Conservation (phyloP, 768 basidiomycete genomes). For the Austroboletus eburneus region DNA sequence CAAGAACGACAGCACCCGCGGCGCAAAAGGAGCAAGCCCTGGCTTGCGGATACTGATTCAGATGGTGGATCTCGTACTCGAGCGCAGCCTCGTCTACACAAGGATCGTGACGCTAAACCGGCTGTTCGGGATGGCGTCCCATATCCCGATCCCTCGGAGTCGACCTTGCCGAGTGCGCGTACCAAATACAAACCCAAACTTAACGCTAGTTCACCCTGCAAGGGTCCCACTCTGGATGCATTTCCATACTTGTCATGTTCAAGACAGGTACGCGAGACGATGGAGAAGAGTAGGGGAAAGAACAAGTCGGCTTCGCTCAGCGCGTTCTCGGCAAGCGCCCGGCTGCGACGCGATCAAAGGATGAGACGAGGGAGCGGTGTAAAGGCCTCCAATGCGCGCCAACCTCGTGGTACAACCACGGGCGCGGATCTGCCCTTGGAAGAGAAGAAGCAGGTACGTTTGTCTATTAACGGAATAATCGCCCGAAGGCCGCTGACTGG, state of each 20-base stretch:
- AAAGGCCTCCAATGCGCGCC: not conserved
- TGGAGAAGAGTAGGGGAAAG: slow-evolving; percentile 4
- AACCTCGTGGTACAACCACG: slow-evolving; percentile 16
- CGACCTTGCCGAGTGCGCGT: slow-evolving; percentile 23
- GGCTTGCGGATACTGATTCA: slow-evolving; percentile 5
- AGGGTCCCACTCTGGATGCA: slow-evolving; percentile 14
- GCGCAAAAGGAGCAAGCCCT: slow-evolving; percentile 32
- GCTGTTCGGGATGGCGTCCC: slow-evolving; percentile 5
- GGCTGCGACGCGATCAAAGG: not conserved
- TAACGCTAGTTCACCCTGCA: slow-evolving; percentile 5
- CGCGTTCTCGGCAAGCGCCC: slow-evolving; percentile 5
- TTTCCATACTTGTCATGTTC: slow-evolving; percentile 19
- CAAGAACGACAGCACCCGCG: slow-evolving; percentile 9
- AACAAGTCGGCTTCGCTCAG: not conserved
- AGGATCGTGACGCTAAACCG: not conserved
- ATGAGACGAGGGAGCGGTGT: not conserved
- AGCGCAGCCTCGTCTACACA: not conserved
- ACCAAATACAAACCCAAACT: slow-evolving; percentile 28
- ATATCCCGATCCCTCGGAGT: slow-evolving; percentile 3
- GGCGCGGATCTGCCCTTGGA: slow-evolving; percentile 23
- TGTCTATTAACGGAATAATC: slow-evolving; percentile 19
- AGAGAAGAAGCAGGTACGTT: slow-evolving; percentile 32
- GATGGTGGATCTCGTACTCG: slow-evolving; percentile 17
- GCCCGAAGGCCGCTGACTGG: slow-evolving; percentile 25
- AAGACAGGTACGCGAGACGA: slow-evolving; percentile 9